Percentiles rank a stretch among this genome's conserved stretches.
These are phyloP conservation scores for Trichomonascus vanleenenianus DNA, from an alignment of 805 yeast genomes.

Conservation along the genomic window DNA sequence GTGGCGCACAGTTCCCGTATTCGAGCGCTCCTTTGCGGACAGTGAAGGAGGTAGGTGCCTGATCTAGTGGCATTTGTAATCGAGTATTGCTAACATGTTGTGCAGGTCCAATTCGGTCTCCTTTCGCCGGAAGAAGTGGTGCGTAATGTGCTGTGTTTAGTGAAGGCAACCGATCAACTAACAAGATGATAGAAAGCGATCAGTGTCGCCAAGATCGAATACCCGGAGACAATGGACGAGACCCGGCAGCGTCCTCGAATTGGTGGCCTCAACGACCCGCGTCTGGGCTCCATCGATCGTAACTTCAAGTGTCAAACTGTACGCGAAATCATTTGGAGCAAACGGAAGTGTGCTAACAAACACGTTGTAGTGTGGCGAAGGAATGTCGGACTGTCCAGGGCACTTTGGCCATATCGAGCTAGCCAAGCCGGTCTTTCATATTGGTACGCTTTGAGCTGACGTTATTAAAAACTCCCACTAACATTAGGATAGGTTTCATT, in stretches of 20 bases:
- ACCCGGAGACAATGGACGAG: constrained; percentile 99
- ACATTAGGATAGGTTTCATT: constrained; percentile 42
- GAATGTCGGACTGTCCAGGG: constrained; percentile 99
- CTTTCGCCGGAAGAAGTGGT: constrained; percentile 92
- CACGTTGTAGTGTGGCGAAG: constrained; percentile 70
- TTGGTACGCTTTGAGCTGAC: constrained; percentile 41
- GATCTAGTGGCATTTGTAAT: background rate
- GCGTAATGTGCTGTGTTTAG: constrained; percentile 19
- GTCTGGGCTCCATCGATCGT: constrained; percentile 94
- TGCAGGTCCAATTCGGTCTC: constrained; percentile 86
- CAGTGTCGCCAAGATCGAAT: constrained; percentile 95
- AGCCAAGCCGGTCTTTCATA: constrained; percentile 97
- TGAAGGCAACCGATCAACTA: background rate
- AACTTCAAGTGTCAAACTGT: constrained; percentile 93
- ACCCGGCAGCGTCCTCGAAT: constrained; percentile 90
- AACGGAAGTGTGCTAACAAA: constrained; percentile 3
- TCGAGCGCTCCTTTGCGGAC: constrained; percentile 98
- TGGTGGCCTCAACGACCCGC: constrained; percentile 95
- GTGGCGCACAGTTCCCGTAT: constrained; percentile 62
- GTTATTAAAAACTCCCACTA: too few species aligned
- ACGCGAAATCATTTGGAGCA: constrained; percentile 9
- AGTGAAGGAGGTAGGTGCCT: constrained; percentile 73
- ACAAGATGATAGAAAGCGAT: constrained; percentile 59
- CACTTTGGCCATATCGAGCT: constrained; percentile 98
- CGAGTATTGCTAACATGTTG: constrained; percentile 13